Evolutionary conservation across 2,329 filamentous ascomycete species (phyloP), one percentile per base, ranked within the genome.

Genomic region (Domatiomyces globalis): DNA sequence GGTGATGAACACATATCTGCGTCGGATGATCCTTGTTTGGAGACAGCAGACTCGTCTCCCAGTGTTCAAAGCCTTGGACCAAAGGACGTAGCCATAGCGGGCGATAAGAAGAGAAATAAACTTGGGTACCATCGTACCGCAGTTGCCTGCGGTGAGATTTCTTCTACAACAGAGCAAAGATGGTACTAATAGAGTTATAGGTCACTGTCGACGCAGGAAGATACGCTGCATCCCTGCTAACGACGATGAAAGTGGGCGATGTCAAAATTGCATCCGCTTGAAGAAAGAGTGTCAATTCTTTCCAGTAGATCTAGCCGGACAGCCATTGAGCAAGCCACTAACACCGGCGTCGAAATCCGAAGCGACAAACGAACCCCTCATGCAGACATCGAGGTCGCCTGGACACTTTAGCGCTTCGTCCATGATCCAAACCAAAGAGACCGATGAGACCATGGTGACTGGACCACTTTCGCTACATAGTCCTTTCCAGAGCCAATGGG

Each of bases 241-340:
- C 47, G 80, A 82, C 57, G 87, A 94, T 60, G 65, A 75, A 8
- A 79, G 86, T 62, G 81, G 82, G 45, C 82, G 88, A 57, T 96
- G 90, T 69, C 80, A 84, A 58, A 95, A 94, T 71, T 96, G 90
- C 69, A 94, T 95, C 62, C 81, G 88, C 46, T 72, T 96, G 63
- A 94, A 94, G 68, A 95, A 94, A 63, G 87, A 95, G 58, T 96
- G 90, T 69, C 87, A 84, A 64, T 96, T 94, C 69, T 85, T 83
- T 61, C 86, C 89, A 0, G 89, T 95, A 19, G 88, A 95, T 58
- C 85, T 88, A 64, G 77, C 80, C 33, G 33, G 33, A 39, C 33
- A 39, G 33, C 33, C 33, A 39, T 39, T 39, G 33, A 39, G 33
- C 33, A 39, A 39, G 33, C 33, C 33, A 15, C 33, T 10, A 15